Evolutionary conservation across 1,139 yeast genomes (phyloP).

Genomic region (Lodderomyces orthopsilosis): DNA sequence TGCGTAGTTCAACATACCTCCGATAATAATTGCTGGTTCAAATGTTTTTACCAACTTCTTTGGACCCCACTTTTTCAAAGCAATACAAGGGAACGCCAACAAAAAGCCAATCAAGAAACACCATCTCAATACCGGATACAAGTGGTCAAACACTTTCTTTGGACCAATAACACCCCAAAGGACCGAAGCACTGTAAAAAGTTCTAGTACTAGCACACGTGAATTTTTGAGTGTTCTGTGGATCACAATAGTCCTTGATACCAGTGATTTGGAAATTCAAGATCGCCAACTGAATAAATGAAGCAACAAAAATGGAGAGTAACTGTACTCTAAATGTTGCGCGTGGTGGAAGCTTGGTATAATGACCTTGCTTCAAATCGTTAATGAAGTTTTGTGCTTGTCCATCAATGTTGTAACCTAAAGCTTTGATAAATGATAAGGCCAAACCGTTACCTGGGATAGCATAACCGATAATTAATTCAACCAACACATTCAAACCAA

Average conservation of each 20-base stretch:
- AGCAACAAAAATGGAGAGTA: constrained; percentile 41
- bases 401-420: constrained; percentile 57
- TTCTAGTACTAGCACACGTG: constrained; percentile 48
- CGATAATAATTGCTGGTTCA: constrained; percentile 44
- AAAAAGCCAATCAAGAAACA: constrained; percentile 56
- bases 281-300: constrained; percentile 53
- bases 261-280: constrained; percentile 48
- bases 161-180: constrained; percentile 74
- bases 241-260: constrained; percentile 40
- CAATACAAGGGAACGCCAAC: constrained; percentile 43
- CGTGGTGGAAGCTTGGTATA: constrained; percentile 63
- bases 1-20: constrained; percentile 40
- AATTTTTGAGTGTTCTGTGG: constrained; percentile 40
- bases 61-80: constrained; percentile 37
- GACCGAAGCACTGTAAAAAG: constrained; percentile 54
- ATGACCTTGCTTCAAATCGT: constrained; percentile 58
- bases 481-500: constrained; percentile 56
- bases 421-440: constrained; percentile 56
- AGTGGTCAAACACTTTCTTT: constrained; percentile 45
- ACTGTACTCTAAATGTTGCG: constrained; percentile 60
- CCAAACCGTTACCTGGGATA: constrained; percentile 59
- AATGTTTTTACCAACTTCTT: constrained; percentile 26
- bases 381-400: constrained; percentile 54
- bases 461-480: constrained; percentile 63
- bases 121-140: constrained; percentile 48